These are phyloP conservation scores for Rhodotorula mucilaginosa DNA, from an alignment of 1,284 basidiomycete species.

Conservation along the genomic window DNA sequence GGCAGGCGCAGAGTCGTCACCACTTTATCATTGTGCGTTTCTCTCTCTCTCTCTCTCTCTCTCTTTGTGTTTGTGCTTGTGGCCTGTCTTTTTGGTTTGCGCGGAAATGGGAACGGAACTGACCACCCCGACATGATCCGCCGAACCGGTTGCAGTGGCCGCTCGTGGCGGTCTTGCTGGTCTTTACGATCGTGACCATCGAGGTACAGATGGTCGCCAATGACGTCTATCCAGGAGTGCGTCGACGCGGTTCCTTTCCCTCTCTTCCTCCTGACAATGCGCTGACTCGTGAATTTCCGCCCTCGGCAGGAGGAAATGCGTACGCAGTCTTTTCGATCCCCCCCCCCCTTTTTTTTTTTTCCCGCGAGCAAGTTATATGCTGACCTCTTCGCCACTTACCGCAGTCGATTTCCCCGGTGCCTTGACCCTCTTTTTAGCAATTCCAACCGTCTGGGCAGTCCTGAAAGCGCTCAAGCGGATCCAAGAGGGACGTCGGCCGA, in stretches of 20 bases:
- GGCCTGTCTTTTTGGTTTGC: no score
- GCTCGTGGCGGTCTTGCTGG: conserved; percentile 30
- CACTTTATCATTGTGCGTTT: conserved; percentile 30
- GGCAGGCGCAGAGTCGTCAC: conserved; percentile 14
- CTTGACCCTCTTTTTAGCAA: conserved; percentile 34
- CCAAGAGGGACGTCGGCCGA: conserved; percentile 24
- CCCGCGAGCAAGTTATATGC: neutral
- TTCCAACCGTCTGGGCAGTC: conserved; percentile 41
- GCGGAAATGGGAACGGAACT: no score
- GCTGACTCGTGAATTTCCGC: no score
- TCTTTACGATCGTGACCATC: conserved; percentile 25
- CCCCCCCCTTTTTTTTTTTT: neutral
- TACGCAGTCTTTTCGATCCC: neutral
- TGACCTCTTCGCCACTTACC: neutral
- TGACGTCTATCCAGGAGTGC: conserved; percentile 26
- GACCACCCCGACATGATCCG: no score
- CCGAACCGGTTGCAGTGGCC: conserved; percentile 25
- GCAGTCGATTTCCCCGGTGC: conserved; percentile 23
- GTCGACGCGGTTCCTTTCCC: neutral
- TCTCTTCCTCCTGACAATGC: neutral
- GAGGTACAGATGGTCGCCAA: conserved; percentile 34
- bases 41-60: no score
- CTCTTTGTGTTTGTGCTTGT: no score
- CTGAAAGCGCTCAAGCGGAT: conserved; percentile 28
- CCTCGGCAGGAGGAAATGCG: neutral